Evolutionary conservation across 176 grass and related monocot species (phyloP).

Genomic region (Olyra latifolia): DNA sequence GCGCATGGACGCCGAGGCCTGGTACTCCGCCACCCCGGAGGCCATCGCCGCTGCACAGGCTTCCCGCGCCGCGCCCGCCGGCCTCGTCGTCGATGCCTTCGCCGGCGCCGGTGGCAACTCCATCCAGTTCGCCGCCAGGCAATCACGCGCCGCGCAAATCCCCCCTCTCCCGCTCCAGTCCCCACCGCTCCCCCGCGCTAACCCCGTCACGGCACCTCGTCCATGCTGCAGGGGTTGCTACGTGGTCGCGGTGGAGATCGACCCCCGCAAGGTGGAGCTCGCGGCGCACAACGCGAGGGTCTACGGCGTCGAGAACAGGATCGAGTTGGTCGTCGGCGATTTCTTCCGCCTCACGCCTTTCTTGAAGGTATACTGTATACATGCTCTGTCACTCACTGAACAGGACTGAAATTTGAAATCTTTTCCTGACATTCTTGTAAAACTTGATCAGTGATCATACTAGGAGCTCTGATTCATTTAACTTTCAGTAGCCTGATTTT

Average conservation of each 20-base stretch:
- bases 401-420: neutral
- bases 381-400: neutral
- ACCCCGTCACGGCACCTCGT: neutral
- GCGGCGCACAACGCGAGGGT: conserved; percentile 61
- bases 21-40: conserved; percentile 75
- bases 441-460: neutral
- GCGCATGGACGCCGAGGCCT: conserved; percentile 70
- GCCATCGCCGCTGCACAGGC: conserved; percentile 59
- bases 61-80: conserved; percentile 23
- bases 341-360: conserved; percentile 58
- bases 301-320: conserved; percentile 65
- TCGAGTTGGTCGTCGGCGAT: conserved; percentile 66
- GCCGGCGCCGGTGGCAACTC: conserved; percentile 66
- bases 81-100: conserved; percentile 62
- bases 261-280: conserved; percentile 50
- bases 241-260: conserved; percentile 66
- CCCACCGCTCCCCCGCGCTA: neutral
- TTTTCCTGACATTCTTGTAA: neutral
- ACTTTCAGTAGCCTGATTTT: too few relatives aligned
- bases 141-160: neutral
- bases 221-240: conserved; percentile 57
- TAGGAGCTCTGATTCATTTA: neutral
- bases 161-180: neutral
- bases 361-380: conserved; percentile 33
- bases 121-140: conserved; percentile 74